Percentiles rank a stretch among this genome's conserved stretches.
These are phyloP conservation scores for Lotmaria passim DNA, from an alignment of 208 protist genomes.

Conservation along the genomic window DNA sequence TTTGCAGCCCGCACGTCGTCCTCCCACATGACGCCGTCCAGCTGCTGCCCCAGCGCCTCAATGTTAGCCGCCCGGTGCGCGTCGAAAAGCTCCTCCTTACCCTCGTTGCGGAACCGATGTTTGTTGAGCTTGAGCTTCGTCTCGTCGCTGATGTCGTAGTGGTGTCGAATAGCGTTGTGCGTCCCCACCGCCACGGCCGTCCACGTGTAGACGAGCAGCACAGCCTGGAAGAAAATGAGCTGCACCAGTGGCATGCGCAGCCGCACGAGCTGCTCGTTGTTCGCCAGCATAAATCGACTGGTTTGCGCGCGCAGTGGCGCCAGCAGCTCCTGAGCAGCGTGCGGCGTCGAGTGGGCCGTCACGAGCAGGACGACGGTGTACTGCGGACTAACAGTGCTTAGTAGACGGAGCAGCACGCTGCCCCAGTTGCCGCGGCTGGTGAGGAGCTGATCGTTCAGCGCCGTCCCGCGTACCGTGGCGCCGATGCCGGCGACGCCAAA, in stretches of 20 bases:
- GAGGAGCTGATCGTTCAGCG: conserved; percentile 39
- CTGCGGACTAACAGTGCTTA: conserved; percentile 66
- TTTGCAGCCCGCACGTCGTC: conserved; percentile 77
- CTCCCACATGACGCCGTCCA: conserved; percentile 82
- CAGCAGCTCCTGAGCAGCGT: neutral
- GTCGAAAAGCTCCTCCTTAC: conserved; percentile 65
- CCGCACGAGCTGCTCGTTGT: conserved; percentile 21
- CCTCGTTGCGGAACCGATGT: conserved; percentile 53
- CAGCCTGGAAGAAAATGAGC: conserved; percentile 44
- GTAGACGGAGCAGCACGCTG: conserved; percentile 53
- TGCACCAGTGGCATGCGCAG: conserved; percentile 42
- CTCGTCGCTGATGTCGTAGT: conserved; percentile 83
- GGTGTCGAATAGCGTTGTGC: conserved; percentile 69
- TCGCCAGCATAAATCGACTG: neutral
- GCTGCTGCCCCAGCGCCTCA: conserved; percentile 60
- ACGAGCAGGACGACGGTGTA: conserved; percentile 29
- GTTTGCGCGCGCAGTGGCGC: conserved; percentile 20
- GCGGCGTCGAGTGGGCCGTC: neutral
- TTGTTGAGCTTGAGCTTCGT: conserved; percentile 72
- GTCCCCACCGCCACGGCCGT: conserved; percentile 56
- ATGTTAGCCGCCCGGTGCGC: conserved; percentile 75
- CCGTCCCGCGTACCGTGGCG: conserved; percentile 47
- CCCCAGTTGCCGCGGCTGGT: conserved; percentile 60
- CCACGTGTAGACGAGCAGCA: conserved; percentile 61
- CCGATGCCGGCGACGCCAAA: conserved; percentile 64